Conservation (phyloP, 208 protist species). For the Wallacemonas sp. region DNA sequence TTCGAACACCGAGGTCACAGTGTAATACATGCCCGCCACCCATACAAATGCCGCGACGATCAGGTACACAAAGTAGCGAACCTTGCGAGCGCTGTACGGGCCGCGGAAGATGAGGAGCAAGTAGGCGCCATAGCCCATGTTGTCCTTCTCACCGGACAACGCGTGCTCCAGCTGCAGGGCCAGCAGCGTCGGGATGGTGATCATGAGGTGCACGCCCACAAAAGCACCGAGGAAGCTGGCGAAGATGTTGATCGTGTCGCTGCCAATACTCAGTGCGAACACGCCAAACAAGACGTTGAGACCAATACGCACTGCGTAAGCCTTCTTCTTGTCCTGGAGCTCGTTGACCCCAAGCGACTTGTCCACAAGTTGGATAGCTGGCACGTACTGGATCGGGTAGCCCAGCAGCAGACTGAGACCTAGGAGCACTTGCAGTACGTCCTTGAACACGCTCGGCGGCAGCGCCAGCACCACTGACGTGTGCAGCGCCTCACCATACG, state of each 20-base stretch:
- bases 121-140: constrained; percentile 32
- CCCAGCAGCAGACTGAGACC: constrained; percentile 70
- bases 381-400: constrained; percentile 79
- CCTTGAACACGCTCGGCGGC: constrained; percentile 37
- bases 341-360: constrained; percentile 45
- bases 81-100: constrained; percentile 28
- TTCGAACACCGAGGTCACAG: constrained; percentile 17
- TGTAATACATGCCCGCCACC: constrained; percentile 58
- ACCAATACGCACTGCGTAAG: constrained; percentile 36
- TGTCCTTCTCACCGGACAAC: constrained; percentile 23
- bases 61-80: constrained; percentile 49
- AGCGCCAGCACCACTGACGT: constrained; percentile 75
- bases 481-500: constrained; percentile 58
- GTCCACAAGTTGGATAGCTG: constrained; percentile 82
- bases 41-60: constrained; percentile 44
- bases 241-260: constrained; percentile 72
- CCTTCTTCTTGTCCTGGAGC: constrained; percentile 19
- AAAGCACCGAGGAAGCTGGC: constrained; percentile 81
- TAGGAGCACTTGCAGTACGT: constrained; percentile 45
- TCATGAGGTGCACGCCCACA: constrained; percentile 77
- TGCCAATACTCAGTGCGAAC: constrained; percentile 54
- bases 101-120: constrained; percentile 39
- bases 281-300: constrained; percentile 57
- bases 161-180: constrained; percentile 47
- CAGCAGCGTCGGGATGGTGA: constrained; percentile 67